These are phyloP conservation scores for Fusarium pseudonygamai DNA, from an alignment of 2,329 filamentous ascomycete species.

Conservation along the genomic window DNA sequence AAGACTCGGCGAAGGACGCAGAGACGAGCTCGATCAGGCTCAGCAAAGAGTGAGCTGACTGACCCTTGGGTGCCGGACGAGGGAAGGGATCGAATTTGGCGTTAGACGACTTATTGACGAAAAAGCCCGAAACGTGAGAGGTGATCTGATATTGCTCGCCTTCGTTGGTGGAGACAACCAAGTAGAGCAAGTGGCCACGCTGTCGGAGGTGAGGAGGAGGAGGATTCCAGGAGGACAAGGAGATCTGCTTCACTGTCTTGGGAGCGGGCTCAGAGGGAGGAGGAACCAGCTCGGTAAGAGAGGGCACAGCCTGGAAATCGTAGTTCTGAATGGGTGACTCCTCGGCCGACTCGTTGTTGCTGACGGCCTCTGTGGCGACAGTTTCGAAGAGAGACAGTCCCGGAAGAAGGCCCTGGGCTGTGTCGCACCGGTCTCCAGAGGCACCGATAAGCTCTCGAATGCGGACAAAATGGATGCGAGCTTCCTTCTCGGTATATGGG, in stretches of 20 bases:
- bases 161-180: constrained; percentile 89
- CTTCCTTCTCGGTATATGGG: constrained; percentile 98
- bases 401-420: constrained; percentile 84
- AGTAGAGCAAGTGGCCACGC: constrained; percentile 91
- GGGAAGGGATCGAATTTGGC: constrained; percentile 94
- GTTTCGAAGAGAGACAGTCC: constrained; percentile 89
- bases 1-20: constrained; percentile 80
- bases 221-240: constrained; percentile 95
- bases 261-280: constrained; percentile 73
- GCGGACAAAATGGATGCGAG: constrained; percentile 90
- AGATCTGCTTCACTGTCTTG: constrained; percentile 90
- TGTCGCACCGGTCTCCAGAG: constrained; percentile 86
- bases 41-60: constrained; percentile 85
- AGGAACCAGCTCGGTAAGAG: constrained; percentile 77
- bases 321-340: constrained; percentile 70
- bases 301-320: constrained; percentile 76
- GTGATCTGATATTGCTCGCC: constrained; percentile 96
- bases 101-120: constrained; percentile 95
- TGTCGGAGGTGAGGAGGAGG: constrained; percentile 91
- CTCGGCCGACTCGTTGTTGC: constrained; percentile 36
- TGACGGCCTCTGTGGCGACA: constrained; percentile 62
- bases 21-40: constrained; percentile 82
- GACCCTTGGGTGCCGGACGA: constrained; percentile 78
- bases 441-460: constrained; percentile 94
- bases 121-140: constrained; percentile 93